Evolutionary conservation across 306 rosid species (phyloP), one percentile per base, ranked within the genome.

Genomic region (Lupinus albus): DNA sequence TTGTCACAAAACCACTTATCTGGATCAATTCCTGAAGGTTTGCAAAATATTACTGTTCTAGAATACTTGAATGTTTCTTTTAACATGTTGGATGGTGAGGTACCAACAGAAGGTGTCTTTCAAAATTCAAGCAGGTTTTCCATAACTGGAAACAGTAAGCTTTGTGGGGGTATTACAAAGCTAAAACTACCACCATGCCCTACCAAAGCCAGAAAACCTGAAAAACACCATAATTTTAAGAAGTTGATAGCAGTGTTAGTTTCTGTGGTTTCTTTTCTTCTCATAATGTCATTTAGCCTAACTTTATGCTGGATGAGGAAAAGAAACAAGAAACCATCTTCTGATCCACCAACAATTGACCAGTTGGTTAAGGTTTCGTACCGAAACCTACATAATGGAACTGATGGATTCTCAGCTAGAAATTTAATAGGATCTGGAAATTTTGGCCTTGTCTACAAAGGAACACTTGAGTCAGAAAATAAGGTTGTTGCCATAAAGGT

Each of bases 1-100:
- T 13, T 84, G 5, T 81, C 84, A 9, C 15, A 7, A 21, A 84
- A 77, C 51, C 32, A 14, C 7, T 69, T 86, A 33, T 58, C 69
- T 0, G 81, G 85, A 16, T 1, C 61, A 16, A 81, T 84, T 74
- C 86, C 83, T 12, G 3, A 50, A n/a, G 64, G 1, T 32, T 4
- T 83, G 0, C 58, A 81, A 2, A 68, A 73, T 3, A 12, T 77
- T 25, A 7, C 35, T 1, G 5, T 21, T 9, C 21, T 79, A 1
- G 0, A 11, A 0, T 42, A 71, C 59, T 25, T 86, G 71, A 79
- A 81, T 38, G 44, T 38, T 38, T 38, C 44, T 5, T 76, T 48
- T 44, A 83, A 77, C 36, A 30, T 8, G 44, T 38, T 38, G 44
- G 44, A 38, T 8, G 44, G 44, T 2, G 12, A 38, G 44, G 44